Base-by-base conservation (phyloP, 805 yeast genomes). In the Yarrowia yakushimensis region DNA sequence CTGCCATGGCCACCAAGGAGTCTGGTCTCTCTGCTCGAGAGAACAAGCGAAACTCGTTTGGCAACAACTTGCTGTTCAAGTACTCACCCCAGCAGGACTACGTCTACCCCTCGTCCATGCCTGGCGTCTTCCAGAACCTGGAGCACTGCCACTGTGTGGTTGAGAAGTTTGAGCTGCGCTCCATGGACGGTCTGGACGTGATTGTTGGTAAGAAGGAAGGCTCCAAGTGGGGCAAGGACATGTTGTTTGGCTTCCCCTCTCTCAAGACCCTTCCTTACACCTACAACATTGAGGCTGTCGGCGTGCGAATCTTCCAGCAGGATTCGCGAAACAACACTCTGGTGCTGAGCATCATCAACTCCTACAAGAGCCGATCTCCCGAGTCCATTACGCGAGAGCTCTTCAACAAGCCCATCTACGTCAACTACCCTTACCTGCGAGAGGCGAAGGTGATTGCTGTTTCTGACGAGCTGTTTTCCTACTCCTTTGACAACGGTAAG, bases 161-260 rank as follows among this genome's bases (percentile, higher is more conserved):
- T 71, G 78, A 76, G 43, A 73, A 72, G n/a, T 85, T 79, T 65
- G 70, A 73, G 2, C 76, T 86, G 41, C 87, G 90, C 8, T 70
- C 79, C 1, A 72, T 82, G 66, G 68, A 76, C 73, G 62, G 78
- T 73, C 9, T 55, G 66, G 65, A 70, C 72, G 65, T 73, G 37
- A 64, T 63, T 36, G 67, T 73, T 50, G 92, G 91, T 3, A 78
- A 92, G 60, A 76, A 83, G 36, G 78, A 81, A 25, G 88, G 87
- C 61, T 94, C 90, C 8, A 78, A 80, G 61, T 73, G 80, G 1
- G 97, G 98, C 41, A 76, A 76, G n/a, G 81, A 85, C 2, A 77
- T 88, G 63, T 75, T 88, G 62, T 96, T 97, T 10, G 97, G 98
- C 1, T 94, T 94, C 81, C 98, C 99, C 59, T 79, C 93, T 13